A percentile compares a stretch with the other conserved stretches of the same genome.
Evolutionary conservation across 805 yeast species (phyloP).

Genomic region (Starmerella davenportii): DNA sequence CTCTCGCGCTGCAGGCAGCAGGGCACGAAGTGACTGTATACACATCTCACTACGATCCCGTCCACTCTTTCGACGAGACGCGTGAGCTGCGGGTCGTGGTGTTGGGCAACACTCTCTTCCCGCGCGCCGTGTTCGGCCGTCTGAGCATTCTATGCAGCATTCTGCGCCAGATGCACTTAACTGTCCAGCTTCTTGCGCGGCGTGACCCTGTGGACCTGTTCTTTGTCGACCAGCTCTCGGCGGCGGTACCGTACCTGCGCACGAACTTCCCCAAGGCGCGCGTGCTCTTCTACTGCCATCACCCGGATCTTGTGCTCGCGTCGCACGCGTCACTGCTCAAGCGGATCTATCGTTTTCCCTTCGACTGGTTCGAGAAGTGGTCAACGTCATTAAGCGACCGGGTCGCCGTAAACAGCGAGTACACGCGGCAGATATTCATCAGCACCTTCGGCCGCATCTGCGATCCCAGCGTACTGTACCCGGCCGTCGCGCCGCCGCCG

Average conservation of each 20-base stretch:
- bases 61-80: constrained; percentile 86
- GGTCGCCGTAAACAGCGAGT: constrained; percentile 73
- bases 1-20: constrained; percentile 57
- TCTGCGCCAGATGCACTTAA: constrained; percentile 58
- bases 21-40: constrained; percentile 49
- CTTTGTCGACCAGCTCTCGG: constrained; percentile 75
- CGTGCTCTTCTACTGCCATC: constrained; percentile 81
- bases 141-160: constrained; percentile 71
- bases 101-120: constrained; percentile 62
- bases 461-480: constrained; percentile 44
- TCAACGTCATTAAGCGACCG: constrained; percentile 60
- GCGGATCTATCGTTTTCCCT: constrained; percentile 55
- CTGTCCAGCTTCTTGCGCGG: constrained; percentile 29
- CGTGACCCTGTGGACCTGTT: constrained; percentile 39
- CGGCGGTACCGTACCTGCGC: constrained; percentile 58
- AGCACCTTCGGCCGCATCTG: constrained; percentile 34
- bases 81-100: constrained; percentile 46
- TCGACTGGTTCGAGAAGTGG: constrained; percentile 68
- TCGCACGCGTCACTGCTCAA: constrained; percentile 38
- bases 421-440: constrained; percentile 54
- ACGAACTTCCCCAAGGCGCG: constrained; percentile 24
- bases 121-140: constrained; percentile 46
- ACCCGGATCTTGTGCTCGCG: constrained; percentile 76
- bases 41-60: constrained; percentile 78
- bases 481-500: constrained; percentile 40